Conservation (phyloP, 1,284 basidiomycete species). For the Trichosporon inkin region DNA sequence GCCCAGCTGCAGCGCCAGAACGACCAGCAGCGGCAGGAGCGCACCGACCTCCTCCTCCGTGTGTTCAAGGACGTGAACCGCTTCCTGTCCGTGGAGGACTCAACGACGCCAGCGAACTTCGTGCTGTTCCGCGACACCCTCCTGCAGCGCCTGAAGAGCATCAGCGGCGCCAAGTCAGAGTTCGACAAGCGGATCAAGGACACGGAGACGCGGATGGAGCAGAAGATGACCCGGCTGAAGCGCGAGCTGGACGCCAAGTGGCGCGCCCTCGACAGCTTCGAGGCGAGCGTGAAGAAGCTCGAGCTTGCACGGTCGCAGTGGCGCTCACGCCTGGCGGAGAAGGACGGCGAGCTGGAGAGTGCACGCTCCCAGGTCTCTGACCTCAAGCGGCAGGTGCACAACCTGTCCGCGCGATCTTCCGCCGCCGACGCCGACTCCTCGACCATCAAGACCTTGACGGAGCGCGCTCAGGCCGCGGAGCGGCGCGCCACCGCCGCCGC, state of each 20-base stretch:
- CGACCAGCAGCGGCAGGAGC: constrained; percentile 83
- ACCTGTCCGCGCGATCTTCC: not conserved
- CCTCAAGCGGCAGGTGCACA: constrained; percentile 53
- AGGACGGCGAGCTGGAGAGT: constrained; percentile 84
- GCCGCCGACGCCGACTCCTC: constrained; percentile 61
- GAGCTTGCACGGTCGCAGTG: constrained; percentile 79
- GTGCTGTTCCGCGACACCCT: constrained; percentile 82
- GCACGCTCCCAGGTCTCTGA: constrained; percentile 75
- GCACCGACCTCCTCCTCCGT: constrained; percentile 82
- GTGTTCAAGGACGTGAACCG: constrained; percentile 95
- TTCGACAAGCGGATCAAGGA: constrained; percentile 85
- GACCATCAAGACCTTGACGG: constrained; percentile 53
- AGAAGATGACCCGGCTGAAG: constrained; percentile 60
- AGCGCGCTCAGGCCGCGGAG: constrained; percentile 74
- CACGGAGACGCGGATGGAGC: constrained; percentile 57
- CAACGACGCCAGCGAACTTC: constrained; percentile 65
- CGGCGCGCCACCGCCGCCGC: constrained; percentile 72
- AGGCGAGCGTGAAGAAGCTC: constrained; percentile 76
- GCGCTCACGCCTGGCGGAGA: constrained; percentile 73
- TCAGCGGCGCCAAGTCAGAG: constrained; percentile 75
- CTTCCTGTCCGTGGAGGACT: constrained; percentile 71
- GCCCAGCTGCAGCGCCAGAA: constrained; percentile 71
- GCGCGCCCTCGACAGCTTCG: constrained; percentile 91
- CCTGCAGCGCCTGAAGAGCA: constrained; percentile 75
- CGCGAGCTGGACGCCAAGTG: constrained; percentile 83